These are phyloP conservation scores for Maudiozyma barnettii DNA, from an alignment of 805 yeast species.

Conservation along the genomic window DNA sequence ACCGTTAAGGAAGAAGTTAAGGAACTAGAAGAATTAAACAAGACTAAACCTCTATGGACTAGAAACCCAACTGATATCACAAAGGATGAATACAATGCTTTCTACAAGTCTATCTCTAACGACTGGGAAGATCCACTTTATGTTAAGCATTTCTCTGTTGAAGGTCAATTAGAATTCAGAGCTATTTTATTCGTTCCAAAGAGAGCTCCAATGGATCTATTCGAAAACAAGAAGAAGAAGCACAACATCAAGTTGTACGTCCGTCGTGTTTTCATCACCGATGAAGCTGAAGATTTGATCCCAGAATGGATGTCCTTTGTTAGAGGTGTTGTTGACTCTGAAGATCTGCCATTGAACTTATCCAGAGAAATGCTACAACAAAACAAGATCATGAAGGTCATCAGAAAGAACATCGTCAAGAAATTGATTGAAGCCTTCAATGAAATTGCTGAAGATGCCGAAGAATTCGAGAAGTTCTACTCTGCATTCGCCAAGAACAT, in stretches of 20 bases:
- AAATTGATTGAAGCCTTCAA: slow-evolving; percentile 96
- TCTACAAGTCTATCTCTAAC: slow-evolving; percentile 97
- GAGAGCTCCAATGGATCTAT: slow-evolving; percentile 98
- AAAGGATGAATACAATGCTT: slow-evolving; percentile 97
- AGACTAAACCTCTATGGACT: slow-evolving; percentile 98
- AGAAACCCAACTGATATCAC: slow-evolving; percentile 96
- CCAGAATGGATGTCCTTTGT: slow-evolving; percentile 98
- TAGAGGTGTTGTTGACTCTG: slow-evolving; percentile 99
- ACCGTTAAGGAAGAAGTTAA: slow-evolving; percentile 87
- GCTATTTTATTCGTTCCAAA: slow-evolving; percentile 96
- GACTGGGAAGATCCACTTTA: slow-evolving; percentile 99
- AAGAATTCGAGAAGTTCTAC: slow-evolving; percentile 98
- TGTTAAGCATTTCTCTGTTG: slow-evolving; percentile 98
- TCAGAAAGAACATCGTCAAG: slow-evolving; percentile 98
- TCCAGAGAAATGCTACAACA: slow-evolving; percentile 99
- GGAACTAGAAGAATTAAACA: slow-evolving; percentile 96
- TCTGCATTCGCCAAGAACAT: slow-evolving; percentile 95
- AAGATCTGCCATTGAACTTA: slow-evolving; percentile 98
- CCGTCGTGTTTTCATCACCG: slow-evolving; percentile 98
- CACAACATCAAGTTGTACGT: slow-evolving; percentile 97
- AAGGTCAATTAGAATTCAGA: slow-evolving; percentile 99
- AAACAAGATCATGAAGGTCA: slow-evolving; percentile 98
- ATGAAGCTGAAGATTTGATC: slow-evolving; percentile 97
- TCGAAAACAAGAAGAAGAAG: slow-evolving; percentile 98
- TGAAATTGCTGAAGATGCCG: slow-evolving; percentile 98